phyloP scores from a whole-genome alignment of 495 filamentous ascomycete genomes.

The Podospora sp. region DNA sequence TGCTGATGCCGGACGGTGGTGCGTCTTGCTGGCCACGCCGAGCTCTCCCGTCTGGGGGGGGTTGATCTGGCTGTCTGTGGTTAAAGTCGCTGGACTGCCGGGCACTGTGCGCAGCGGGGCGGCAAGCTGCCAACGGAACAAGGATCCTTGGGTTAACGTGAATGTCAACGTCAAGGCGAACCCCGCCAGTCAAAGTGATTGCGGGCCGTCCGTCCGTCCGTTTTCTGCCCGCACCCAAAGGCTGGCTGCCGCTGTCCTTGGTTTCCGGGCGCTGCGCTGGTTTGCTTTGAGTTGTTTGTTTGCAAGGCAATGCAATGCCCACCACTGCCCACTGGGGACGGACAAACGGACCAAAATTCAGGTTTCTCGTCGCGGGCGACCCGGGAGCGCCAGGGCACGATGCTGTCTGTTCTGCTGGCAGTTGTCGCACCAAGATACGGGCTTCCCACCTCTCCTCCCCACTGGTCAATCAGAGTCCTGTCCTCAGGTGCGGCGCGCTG shows the following conservation, averaged over 20 bases:
- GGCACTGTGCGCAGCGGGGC: constrained; percentile 28
- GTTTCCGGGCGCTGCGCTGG: neutral
- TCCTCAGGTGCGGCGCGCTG: constrained; percentile 17
- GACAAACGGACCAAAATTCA: constrained; percentile 4
- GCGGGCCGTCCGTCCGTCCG: neutral
- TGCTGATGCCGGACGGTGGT: constrained; percentile 2
- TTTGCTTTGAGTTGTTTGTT: neutral
- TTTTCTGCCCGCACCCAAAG: neutral
- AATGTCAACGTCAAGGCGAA: constrained; percentile 6
- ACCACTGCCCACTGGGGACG: neutral
- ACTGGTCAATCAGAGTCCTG: constrained; percentile 20
- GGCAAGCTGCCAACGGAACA: constrained; percentile 9
- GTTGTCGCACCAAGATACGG: constrained; percentile 19
- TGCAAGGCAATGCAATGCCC: neutral
- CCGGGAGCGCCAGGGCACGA: neutral
- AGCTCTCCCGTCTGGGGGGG: neutral
- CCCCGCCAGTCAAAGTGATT: constrained; percentile 1
- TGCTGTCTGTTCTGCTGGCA: constrained; percentile 1
- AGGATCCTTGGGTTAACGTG: constrained; percentile 10
- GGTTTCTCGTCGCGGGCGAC: constrained; percentile 5
- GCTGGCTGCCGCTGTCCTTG: constrained; percentile 9
- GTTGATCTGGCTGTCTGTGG: constrained; percentile 20
- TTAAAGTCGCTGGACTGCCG: constrained; percentile 26
- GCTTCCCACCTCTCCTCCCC: neutral
- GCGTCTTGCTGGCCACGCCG: constrained; percentile 8